Evolutionary conservation across 169 alveolate species (phyloP).

Genomic region (Plasmodium billcollinsi): DNA sequence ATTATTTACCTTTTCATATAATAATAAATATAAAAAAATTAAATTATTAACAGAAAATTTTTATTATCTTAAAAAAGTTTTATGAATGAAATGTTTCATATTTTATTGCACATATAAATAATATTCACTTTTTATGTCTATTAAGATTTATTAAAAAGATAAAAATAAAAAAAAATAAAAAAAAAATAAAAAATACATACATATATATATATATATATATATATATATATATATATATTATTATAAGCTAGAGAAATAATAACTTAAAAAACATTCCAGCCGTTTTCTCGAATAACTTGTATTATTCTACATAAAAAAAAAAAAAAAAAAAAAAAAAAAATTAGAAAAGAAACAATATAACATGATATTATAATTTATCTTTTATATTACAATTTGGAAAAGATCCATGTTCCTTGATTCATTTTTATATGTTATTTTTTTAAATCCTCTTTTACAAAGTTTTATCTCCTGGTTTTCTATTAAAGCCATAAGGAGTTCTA

Average conservation of each 20-base stretch:
- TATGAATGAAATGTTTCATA: too few relatives aligned
- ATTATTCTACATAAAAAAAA: slow-evolving; percentile 48
- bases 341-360: background rate
- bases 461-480: slow-evolving; percentile 30
- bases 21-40: too few relatives aligned
- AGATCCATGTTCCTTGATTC: slow-evolving; percentile 19
- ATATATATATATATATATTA: too few relatives aligned
- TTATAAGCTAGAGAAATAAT: slow-evolving; percentile 8
- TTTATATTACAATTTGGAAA: slow-evolving; percentile 49
- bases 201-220: too few relatives aligned
- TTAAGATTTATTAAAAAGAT: too few relatives aligned
- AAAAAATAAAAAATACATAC: too few relatives aligned
- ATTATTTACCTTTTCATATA: too few relatives aligned
- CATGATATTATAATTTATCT: background rate
- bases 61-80: too few relatives aligned
- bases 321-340: slow-evolving; percentile 14
- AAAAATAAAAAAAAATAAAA: too few relatives aligned
- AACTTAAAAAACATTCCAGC: slow-evolving; percentile 53
- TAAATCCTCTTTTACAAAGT: slow-evolving; percentile 47
- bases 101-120: too few relatives aligned
- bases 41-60: too few relatives aligned
- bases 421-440: slow-evolving; percentile 24
- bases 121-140: too few relatives aligned
- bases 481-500: slow-evolving; percentile 61
- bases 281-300: slow-evolving; percentile 67